Conservation (phyloP, 129 eudicot genomes). For the Escallonia rubra region DNA sequence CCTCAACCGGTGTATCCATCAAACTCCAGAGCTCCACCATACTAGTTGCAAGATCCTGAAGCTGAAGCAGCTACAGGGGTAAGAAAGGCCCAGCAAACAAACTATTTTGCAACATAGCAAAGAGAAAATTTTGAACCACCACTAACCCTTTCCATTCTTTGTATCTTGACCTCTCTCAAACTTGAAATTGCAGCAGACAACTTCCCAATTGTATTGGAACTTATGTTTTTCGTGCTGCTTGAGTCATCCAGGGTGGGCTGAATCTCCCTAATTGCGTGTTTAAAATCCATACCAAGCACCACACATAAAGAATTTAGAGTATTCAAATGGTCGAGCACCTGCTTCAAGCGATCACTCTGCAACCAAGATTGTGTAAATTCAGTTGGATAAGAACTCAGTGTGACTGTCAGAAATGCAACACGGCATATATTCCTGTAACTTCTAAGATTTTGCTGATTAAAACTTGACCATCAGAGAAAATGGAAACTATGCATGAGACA, state of each 20-base stretch:
- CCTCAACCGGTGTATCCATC: conserved; percentile 92
- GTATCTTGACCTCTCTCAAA: conserved; percentile 63
- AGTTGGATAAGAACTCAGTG: neutral
- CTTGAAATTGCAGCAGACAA: conserved; percentile 52
- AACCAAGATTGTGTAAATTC: conserved; percentile 7
- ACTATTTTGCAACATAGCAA: neutral
- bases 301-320: conserved; percentile 57
- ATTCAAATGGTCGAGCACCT: conserved; percentile 51
- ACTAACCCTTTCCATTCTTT: conserved; percentile 74
- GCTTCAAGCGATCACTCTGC: conserved; percentile 80
- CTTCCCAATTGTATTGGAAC: conserved; percentile 48
- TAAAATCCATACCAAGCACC: conserved; percentile 84
- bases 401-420: neutral
- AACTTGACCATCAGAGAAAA: too few relatives aligned
- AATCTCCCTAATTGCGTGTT: conserved; percentile 52
- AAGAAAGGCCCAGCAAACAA: conserved; percentile 8
- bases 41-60: conserved; percentile 82
- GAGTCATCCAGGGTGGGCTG: conserved; percentile 65
- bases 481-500: neutral
- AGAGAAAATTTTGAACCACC: neutral
- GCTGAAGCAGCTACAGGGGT: conserved; percentile 32
- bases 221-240: conserved; percentile 45
- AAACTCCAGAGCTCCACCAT: conserved; percentile 92
- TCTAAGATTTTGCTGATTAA: too few relatives aligned
- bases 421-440: too few relatives aligned